Evolutionary conservation across 345 rosid genomes (phyloP).

Genomic region (Pseudoturritis turrita): DNA sequence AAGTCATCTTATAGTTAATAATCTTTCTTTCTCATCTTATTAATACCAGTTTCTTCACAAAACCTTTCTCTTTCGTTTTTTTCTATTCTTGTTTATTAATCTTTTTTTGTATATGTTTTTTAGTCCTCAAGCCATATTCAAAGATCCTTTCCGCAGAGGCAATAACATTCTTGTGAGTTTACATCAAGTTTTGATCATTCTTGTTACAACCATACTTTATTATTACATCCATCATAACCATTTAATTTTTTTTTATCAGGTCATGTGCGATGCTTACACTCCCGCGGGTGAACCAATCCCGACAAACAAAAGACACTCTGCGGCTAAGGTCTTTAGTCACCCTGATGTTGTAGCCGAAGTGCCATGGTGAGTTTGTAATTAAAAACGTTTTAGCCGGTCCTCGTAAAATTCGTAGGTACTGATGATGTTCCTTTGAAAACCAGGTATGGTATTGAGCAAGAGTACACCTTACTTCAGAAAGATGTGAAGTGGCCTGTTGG

Average conservation of each 20-base stretch:
- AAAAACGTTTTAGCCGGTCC: background rate
- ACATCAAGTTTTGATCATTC: background rate
- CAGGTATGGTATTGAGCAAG: constrained; percentile 75
- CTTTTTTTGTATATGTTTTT: background rate
- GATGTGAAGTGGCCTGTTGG: constrained; percentile 86
- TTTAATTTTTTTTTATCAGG: constrained; percentile 35
- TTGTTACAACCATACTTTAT: background rate
- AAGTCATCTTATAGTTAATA: constrained; percentile 79
- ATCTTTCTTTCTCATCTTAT: background rate
- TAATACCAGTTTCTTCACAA: constrained; percentile 10
- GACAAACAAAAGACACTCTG: constrained; percentile 69
- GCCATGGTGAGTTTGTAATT: constrained; percentile 44
- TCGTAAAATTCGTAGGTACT: background rate
- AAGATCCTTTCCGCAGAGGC: constrained; percentile 86
- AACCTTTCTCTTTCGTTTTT: background rate
- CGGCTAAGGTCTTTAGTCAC: constrained; percentile 79
- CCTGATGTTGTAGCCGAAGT: constrained; percentile 65
- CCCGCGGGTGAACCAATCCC: constrained; percentile 88
- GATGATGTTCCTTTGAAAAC: constrained; percentile 5
- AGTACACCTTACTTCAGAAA: constrained; percentile 84
- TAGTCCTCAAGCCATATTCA: constrained; percentile 96
- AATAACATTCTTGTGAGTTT: constrained; percentile 73
- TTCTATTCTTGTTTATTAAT: constrained; percentile 4
- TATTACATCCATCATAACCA: background rate
- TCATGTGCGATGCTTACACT: constrained; percentile 86